A percentile compares a stretch with the other conserved stretches of the same genome.
phyloP scores from a whole-genome alignment of 805 yeast genomes.

The Cyberlindnera maritima region DNA sequence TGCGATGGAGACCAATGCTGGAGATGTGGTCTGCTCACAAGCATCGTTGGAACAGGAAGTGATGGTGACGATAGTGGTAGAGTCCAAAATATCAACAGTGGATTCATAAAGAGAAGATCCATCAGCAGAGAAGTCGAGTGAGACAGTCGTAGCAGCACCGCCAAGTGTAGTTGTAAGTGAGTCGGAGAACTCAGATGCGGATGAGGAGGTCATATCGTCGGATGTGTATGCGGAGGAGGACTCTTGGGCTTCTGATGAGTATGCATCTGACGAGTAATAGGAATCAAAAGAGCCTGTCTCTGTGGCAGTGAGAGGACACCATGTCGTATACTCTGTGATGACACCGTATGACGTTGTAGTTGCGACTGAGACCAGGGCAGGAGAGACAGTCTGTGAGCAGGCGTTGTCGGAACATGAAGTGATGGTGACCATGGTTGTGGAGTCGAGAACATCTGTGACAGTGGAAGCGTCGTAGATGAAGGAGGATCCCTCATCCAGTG shows the following conservation, averaged over 20 bases:
- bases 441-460: not conserved
- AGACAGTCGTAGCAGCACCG: too few species aligned
- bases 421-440: slow-evolving; percentile 20
- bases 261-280: not conserved
- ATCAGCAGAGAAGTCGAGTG: too few species aligned
- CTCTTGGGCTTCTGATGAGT: not conserved
- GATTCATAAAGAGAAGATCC: too few species aligned
- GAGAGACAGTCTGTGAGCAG: slow-evolving; percentile 17
- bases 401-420: slow-evolving; percentile 18
- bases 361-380: slow-evolving; percentile 27
- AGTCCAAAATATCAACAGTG: too few species aligned
- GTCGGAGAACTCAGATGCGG: not conserved
- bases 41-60: too few species aligned
- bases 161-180: too few species aligned
- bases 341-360: slow-evolving; percentile 34
- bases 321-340: slow-evolving; percentile 25
- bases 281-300: too few species aligned
- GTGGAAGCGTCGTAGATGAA: slow-evolving; percentile 9
- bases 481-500: slow-evolving; percentile 4
- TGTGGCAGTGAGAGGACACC: slow-evolving; percentile 21
- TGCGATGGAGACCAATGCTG: too few species aligned
- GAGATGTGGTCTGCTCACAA: too few species aligned
- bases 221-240: not conserved
- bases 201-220: not conserved
- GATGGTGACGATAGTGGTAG: too few species aligned